Conservation (phyloP, 2,329 filamentous ascomycete genomes). For the Botrytis tulipae region DNA sequence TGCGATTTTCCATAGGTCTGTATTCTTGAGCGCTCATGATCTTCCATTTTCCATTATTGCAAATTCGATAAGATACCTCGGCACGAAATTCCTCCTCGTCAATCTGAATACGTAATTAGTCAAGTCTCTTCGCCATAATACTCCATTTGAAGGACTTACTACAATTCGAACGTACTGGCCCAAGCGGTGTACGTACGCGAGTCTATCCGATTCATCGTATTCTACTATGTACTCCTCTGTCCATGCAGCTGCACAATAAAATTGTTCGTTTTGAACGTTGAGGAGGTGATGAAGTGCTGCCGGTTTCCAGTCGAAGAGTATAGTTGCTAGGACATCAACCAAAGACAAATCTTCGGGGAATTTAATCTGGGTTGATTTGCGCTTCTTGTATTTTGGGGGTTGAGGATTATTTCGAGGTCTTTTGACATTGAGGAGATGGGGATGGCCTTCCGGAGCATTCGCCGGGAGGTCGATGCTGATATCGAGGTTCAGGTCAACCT, state of each 20-base stretch:
- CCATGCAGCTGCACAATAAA: background rate
- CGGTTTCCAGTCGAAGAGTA: background rate
- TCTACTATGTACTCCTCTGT: rapidly evolving
- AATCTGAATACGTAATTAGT: background rate
- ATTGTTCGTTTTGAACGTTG: background rate
- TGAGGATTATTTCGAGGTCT: background rate
- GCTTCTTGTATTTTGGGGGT: rapidly evolving
- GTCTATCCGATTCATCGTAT: rapidly evolving
- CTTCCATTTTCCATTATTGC: background rate
- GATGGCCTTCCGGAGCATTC: background rate
- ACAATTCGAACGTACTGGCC: background rate
- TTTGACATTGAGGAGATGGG: background rate
- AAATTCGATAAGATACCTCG: background rate
- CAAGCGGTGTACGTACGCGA: background rate
- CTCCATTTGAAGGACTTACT: background rate
- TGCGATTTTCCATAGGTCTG: rapidly evolving
- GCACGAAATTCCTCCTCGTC: too few relatives aligned
- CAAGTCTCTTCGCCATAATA: background rate
- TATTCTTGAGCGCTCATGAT: background rate
- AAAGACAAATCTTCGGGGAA: background rate
- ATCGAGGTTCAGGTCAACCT: background rate
- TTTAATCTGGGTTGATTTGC: background rate
- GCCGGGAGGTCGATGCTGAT: background rate
- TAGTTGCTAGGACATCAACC: background rate
- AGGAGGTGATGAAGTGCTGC: background rate